Base-by-base conservation (phyloP, 176 grass and related monocot species). In the Aegilops tauschii region DNA sequence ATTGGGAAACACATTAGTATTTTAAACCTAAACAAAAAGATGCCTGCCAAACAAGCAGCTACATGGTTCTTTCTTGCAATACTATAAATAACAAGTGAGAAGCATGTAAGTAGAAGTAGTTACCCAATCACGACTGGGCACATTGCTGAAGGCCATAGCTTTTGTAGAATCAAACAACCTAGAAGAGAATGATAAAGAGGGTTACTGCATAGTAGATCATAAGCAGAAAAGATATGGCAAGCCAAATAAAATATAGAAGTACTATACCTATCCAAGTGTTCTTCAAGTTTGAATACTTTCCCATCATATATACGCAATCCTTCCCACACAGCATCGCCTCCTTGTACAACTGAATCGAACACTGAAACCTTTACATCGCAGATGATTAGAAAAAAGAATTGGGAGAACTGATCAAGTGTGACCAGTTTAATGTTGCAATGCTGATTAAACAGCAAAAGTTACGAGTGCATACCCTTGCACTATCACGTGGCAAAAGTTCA, bases 271-370 rank as follows among this genome's bases (percentile, higher is more conserved):
- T 98, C 96, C 83, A 98, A 93, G 89, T 98, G 96, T 85, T 98
- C 93, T 61, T 98, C 90, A 69, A 98, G 92, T 86, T 96, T 96
- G 85, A 98, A 98, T 75, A 88, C 89, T 79, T 96, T 98, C 81
- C 96, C 92, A 72, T 92, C 86, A 61, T 98, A 98, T 66, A 98
- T 90, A 50, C 93, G 93, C 66, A 98, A 85, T 76, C 96, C 96
- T 79, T 98, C 96, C 96, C 96, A 98, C 64, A 88, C 96, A 89
- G 93, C 92, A 98, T 98, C 96, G 40, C 96, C 96, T 80, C 96
- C 96, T 98, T 98, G 96, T 75, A 98, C 92, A 90, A 96, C 96
- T 69, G 96, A 98, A 87, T 98, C 96, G 76, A 98, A 92, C 36
- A 98, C 96, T 82, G 93, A 95, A 82, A 98, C 88, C 96, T 98